Percentiles rank a stretch among this genome's conserved stretches.
Evolutionary conservation across 345 rosid species (phyloP).

Genomic region (Bruguiera gymnorhiza): DNA sequence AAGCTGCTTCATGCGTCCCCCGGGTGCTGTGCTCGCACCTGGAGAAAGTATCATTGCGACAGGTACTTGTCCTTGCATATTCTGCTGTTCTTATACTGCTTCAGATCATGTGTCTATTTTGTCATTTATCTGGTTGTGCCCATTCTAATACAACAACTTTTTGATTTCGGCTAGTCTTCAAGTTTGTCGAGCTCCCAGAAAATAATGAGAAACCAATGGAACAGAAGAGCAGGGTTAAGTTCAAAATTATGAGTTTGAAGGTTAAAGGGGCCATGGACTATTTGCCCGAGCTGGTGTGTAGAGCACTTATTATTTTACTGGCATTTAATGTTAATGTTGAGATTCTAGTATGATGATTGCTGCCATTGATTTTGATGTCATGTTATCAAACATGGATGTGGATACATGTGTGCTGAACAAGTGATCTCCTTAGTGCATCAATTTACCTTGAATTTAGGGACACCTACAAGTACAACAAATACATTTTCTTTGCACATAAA

Average conservation of each 20-base stretch:
- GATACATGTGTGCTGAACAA: too few relatives aligned
- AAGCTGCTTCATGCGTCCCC: constrained; percentile 99
- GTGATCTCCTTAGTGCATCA: too few relatives aligned
- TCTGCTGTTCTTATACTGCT: background rate
- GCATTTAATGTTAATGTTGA: too few relatives aligned
- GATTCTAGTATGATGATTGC: too few relatives aligned
- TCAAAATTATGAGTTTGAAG: constrained; percentile 92
- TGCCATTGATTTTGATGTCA: too few relatives aligned
- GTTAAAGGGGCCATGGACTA: constrained; percentile 82
- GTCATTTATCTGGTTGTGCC: background rate
- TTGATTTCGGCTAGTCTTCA: constrained; percentile 59
- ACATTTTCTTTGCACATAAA: too few relatives aligned
- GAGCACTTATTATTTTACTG: background rate
- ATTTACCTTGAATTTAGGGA: too few relatives aligned
- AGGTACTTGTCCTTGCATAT: constrained; percentile 38
- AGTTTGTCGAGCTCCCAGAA: constrained; percentile 93
- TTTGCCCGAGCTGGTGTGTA: constrained; percentile 92
- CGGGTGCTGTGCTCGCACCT: constrained; percentile 91
- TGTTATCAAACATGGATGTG: too few relatives aligned
- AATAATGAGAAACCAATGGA: constrained; percentile 91
- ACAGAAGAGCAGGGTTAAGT: constrained; percentile 84
- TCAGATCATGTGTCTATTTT: background rate
- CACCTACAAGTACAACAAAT: too few relatives aligned
- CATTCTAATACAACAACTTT: constrained; percentile 7
- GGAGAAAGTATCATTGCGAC: constrained; percentile 87